Evolutionary conservation across 2,329 filamentous ascomycete genomes (phyloP).

Genomic region (Colletotrichum australisinense): DNA sequence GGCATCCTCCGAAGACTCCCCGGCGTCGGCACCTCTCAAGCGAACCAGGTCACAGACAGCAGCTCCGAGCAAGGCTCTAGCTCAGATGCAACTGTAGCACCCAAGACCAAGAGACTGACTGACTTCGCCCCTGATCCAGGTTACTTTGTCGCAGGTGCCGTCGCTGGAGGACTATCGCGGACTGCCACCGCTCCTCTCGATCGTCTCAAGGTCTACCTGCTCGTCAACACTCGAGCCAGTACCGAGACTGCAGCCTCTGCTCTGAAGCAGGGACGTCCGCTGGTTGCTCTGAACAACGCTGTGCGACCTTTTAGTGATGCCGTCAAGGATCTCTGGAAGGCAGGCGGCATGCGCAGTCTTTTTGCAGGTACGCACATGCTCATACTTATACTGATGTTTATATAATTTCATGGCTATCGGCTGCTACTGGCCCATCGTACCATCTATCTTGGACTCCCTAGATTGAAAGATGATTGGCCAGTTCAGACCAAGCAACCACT

Average conservation of each 20-base stretch:
- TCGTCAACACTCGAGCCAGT: conserved; percentile 82
- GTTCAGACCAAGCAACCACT: background rate
- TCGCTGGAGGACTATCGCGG: conserved; percentile 93
- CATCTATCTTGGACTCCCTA: background rate
- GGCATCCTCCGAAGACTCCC: conserved; percentile 29
- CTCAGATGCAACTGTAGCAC: conserved; percentile 43
- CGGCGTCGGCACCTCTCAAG: conserved; percentile 49
- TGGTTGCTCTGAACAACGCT: conserved; percentile 73
- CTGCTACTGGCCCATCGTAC: background rate
- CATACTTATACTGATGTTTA: too few species aligned
- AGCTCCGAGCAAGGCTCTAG: conserved; percentile 38
- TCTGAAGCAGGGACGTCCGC: conserved; percentile 75
- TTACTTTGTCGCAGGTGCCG: conserved; percentile 96
- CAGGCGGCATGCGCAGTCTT: conserved; percentile 87
- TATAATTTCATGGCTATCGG: too few species aligned
- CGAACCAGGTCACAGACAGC: conserved; percentile 31
- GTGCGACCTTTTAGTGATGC: conserved; percentile 78
- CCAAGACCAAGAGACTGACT: conserved; percentile 66
- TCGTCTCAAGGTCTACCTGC: conserved; percentile 95
- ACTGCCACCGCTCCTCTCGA: conserved; percentile 97
- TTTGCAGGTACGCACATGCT: conserved; percentile 79
- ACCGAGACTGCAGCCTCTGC: conserved; percentile 70
- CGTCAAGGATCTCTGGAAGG: conserved; percentile 81
- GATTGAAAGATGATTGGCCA: background rate
- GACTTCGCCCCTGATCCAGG: conserved; percentile 86